Conservation (phyloP, 169 alveolate species). For the Plasmodium inui region DNA sequence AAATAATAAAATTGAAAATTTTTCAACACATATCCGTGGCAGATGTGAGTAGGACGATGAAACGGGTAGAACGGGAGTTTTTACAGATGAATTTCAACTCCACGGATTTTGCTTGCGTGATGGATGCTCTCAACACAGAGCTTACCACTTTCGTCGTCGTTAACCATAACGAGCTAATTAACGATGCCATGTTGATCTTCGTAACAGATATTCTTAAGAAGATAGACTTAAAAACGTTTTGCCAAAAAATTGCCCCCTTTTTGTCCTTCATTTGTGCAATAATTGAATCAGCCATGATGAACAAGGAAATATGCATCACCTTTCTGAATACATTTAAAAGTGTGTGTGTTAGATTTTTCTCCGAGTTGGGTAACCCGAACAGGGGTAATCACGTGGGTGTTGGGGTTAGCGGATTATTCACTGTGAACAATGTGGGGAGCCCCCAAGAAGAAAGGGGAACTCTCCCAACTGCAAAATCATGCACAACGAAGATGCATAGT, state of each 20-base stretch:
- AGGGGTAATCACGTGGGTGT: not conserved
- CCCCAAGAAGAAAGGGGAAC: not conserved
- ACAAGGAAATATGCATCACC: constrained; percentile 21
- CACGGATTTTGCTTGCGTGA: not conserved
- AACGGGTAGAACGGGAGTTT: constrained; percentile 10
- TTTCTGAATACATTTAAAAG: constrained; percentile 29
- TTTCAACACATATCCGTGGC: constrained; percentile 29
- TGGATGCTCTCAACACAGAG: constrained; percentile 19
- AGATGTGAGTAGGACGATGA: constrained; percentile 51
- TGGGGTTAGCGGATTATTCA: not conserved
- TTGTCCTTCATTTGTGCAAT: constrained; percentile 14
- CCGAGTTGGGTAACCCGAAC: not conserved
- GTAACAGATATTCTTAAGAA: constrained; percentile 38
- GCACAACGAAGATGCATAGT: not conserved
- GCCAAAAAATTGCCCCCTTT: not conserved
- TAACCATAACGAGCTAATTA: constrained; percentile 28
- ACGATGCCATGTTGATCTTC: constrained; percentile 4
- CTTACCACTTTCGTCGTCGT: not conserved
- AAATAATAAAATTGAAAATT: constrained; percentile 41
- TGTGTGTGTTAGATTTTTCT: constrained; percentile 23
- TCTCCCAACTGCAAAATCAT: not conserved
- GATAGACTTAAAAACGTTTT: constrained; percentile 20
- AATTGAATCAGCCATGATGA: constrained; percentile 29
- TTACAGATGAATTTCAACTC: constrained; percentile 6
- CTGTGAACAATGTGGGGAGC: not conserved